Percentiles rank a stretch among this genome's conserved stretches.
Evolutionary conservation across 2,329 filamentous ascomycete species (phyloP).

Genomic region (Paecilomyces sp.): DNA sequence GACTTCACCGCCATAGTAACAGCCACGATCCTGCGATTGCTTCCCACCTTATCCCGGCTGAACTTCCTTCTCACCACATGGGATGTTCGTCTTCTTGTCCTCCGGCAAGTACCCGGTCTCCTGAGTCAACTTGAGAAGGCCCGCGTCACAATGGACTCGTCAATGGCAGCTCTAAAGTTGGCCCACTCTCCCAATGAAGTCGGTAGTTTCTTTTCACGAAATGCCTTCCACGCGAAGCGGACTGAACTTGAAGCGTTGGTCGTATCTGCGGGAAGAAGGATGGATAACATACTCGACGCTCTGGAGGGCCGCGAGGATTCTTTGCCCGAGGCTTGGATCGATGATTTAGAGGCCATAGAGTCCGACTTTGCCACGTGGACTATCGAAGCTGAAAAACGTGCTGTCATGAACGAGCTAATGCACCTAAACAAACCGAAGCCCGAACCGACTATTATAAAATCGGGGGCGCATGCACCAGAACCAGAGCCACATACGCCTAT

Average conservation of each 20-base stretch:
- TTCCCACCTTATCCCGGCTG: constrained; percentile 72
- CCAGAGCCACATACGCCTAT: background rate
- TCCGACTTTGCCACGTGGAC: constrained; percentile 73
- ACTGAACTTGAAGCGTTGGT: constrained; percentile 63
- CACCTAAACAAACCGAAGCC: constrained; percentile 8
- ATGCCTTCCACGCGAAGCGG: constrained; percentile 35
- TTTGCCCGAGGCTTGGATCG: constrained; percentile 79
- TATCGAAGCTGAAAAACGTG: constrained; percentile 64
- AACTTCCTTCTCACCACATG: constrained; percentile 68
- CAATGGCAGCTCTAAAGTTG: constrained; percentile 21
- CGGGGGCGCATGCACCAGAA: background rate
- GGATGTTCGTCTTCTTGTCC: constrained; percentile 67
- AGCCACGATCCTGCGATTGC: constrained; percentile 78
- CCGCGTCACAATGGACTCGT: constrained; percentile 25
- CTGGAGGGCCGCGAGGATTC: constrained; percentile 79
- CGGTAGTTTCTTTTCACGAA: constrained; percentile 21
- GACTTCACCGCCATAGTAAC: constrained; percentile 88
- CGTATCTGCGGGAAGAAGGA: constrained; percentile 58
- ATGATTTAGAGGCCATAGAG: constrained; percentile 75
- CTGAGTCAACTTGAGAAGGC: constrained; percentile 53
- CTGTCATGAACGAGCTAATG: constrained; percentile 58
- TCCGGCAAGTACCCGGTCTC: constrained; percentile 65
- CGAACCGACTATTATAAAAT: background rate
- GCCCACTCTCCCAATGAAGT: constrained; percentile 17
- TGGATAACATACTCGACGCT: constrained; percentile 81